Evolutionary conservation across 352 stramenopile species (phyloP).

Genomic region (Pythium guiyangense): DNA sequence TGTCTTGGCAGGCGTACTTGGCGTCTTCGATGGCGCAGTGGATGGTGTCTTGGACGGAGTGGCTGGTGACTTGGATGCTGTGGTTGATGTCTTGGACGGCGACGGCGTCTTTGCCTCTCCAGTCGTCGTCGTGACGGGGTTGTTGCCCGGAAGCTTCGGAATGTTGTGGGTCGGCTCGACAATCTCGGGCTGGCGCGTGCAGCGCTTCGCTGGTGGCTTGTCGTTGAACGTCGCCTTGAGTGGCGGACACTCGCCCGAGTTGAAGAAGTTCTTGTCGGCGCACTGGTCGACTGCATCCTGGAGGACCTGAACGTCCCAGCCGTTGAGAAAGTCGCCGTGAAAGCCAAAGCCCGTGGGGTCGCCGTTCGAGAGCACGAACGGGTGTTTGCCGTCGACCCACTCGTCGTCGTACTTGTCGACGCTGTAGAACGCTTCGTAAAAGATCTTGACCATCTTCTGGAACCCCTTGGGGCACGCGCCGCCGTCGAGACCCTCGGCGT

Average conservation of each 20-base stretch:
- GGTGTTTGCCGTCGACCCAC: conserved; percentile 39
- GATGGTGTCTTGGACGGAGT: background rate
- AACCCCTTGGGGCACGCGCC: conserved; percentile 30
- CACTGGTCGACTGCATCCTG: conserved; percentile 40
- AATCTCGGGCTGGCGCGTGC: conserved; percentile 32
- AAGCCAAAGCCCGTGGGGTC: conserved; percentile 43
- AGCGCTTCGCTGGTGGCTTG: conserved; percentile 23
- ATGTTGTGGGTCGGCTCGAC: conserved; percentile 24
- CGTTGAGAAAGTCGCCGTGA: conserved; percentile 51
- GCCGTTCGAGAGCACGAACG: conserved; percentile 45
- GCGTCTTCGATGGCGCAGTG: background rate
- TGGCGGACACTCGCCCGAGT: conserved; percentile 35
- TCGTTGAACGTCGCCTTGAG: conserved; percentile 31
- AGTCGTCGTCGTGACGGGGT: conserved; percentile 16
- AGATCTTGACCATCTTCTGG: conserved; percentile 60
- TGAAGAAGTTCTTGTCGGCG: conserved; percentile 46
- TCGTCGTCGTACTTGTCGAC: conserved; percentile 42
- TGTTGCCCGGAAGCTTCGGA: conserved; percentile 28
- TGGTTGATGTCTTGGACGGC: background rate
- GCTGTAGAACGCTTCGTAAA: conserved; percentile 51
- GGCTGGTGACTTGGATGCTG: too few species aligned
- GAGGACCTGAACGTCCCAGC: conserved; percentile 38
- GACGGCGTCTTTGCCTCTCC: background rate
- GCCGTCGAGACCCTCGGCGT: conserved; percentile 35
- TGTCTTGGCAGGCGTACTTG: too few species aligned